Evolutionary conservation across 192 early-diverging fungal genomes (phyloP).

Genomic region (Linnemannia exigua): DNA sequence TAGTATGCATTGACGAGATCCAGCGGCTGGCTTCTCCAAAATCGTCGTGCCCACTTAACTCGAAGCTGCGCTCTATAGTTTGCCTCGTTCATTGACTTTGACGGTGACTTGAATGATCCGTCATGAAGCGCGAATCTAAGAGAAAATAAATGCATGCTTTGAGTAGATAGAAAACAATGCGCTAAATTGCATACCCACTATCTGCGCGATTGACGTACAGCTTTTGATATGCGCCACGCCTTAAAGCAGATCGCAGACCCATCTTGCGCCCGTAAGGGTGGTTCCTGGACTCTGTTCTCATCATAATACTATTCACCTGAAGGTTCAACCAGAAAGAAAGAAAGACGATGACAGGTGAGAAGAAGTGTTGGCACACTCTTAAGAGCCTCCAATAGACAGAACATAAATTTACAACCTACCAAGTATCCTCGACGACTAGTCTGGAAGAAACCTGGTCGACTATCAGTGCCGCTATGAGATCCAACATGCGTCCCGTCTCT

Average conservation of each 20-base stretch:
- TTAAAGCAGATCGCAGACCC: slow-evolving; percentile 33
- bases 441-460: slow-evolving; percentile 49
- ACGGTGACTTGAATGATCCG: slow-evolving; percentile 50
- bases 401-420: slow-evolving; percentile 8
- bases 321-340: too few species aligned
- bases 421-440: slow-evolving; percentile 39
- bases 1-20: slow-evolving; percentile 68
- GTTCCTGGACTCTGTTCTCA: slow-evolving; percentile 33
- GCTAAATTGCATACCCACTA: not conserved
- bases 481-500: slow-evolving; percentile 9
- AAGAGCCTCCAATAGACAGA: not conserved
- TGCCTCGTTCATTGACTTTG: slow-evolving; percentile 2
- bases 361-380: not conserved
- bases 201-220: slow-evolving; percentile 5
- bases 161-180: not conserved
- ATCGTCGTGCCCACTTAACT: slow-evolving; percentile 58
- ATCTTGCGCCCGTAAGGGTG: slow-evolving; percentile 24
- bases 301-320: slow-evolving; percentile 45
- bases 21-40: slow-evolving; percentile 59
- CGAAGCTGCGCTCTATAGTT: slow-evolving; percentile 61
- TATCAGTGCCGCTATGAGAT: slow-evolving; percentile 30
- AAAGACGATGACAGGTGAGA: not conserved
- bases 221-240: slow-evolving; percentile 38
- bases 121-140: slow-evolving; percentile 67
- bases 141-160: not conserved